Evolutionary conservation across 2,329 filamentous ascomycete genomes (phyloP).

Genomic region (Lasiodiplodia theobromae): DNA sequence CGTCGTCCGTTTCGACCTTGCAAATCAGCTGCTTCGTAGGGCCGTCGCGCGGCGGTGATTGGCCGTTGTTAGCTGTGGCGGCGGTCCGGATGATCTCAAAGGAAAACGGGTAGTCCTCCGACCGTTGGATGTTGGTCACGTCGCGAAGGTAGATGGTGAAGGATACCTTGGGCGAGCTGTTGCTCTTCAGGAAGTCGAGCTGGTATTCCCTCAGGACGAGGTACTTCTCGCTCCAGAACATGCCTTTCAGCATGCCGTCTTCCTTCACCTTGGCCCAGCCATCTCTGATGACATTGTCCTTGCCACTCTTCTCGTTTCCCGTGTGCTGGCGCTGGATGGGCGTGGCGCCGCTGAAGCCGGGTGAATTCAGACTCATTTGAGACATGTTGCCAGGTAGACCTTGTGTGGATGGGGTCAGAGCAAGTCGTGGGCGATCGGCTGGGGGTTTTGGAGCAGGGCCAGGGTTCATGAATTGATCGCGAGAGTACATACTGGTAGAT

Average conservation of each 20-base stretch:
- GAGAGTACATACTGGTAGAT: conserved; percentile 63
- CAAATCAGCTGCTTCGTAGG: conserved; percentile 85
- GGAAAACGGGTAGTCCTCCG: conserved; percentile 88
- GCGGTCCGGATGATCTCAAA: conserved; percentile 87
- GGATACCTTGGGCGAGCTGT: conserved; percentile 81
- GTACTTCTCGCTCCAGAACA: conserved; percentile 89
- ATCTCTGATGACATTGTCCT: conserved; percentile 59
- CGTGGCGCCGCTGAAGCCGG: conserved; percentile 48
- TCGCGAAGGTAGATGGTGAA: conserved; percentile 85
- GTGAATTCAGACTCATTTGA: conserved; percentile 75
- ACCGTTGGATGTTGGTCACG: conserved; percentile 87
- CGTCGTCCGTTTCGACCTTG: conserved; percentile 92
- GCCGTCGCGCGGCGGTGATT: conserved; percentile 80
- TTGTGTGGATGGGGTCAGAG: conserved; percentile 74
- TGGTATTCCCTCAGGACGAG: conserved; percentile 91
- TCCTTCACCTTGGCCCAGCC: conserved; percentile 89
- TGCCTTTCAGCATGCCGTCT: conserved; percentile 81
- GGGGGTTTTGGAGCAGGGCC: conserved; percentile 93
- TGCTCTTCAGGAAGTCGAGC: conserved; percentile 92
- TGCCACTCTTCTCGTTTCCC: conserved; percentile 49
- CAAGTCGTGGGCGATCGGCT: conserved; percentile 80
- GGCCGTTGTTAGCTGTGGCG: conserved; percentile 62
- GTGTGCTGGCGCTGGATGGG: conserved; percentile 48
- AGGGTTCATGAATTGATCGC: conserved; percentile 89
- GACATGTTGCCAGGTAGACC: conserved; percentile 81